Evolutionary conservation across 768 basidiomycete genomes (phyloP), one percentile per base, ranked within the genome.

Genomic region (Floccularia luteovirens): DNA sequence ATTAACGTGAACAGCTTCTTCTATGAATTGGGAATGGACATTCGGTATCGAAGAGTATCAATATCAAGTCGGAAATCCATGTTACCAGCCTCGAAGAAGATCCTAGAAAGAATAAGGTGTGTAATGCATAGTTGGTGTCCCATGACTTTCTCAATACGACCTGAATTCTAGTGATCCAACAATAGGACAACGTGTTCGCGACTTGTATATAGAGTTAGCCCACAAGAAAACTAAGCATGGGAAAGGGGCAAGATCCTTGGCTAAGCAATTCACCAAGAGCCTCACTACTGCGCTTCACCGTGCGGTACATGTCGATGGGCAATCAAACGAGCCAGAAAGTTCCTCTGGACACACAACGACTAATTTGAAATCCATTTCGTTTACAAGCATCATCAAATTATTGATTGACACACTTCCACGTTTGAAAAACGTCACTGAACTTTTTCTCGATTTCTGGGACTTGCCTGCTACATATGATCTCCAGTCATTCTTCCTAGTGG

Each of bases 401-500:
- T 47, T 68, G 11, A 53, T 56, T 31, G 44, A 41, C 5, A 46
- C 58, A 14, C 49, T 67, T 16, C 63, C 64, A 16, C 43, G 45
- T 11, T 50, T 72, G 43, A 44, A 45, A 5, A 60, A 59, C 34
- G 45, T 68, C 41, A 49, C 48, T 14, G 47, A 56, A 1, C 61
- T 71, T 24, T 55, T 57, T n/a, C 53, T 70, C n/a, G 61, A 64
- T 36, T 59, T 62, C 3, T 68, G 64, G 66, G 60, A 67, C 36
- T 39, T 60, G 12, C 55, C 58, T 13, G 48, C 54, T 3, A 46
- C 45, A 3, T 51, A 61, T 39, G 50, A 64, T 36, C 42, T 66
- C 11, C 43, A 53, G 12, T 37, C 49, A 1, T 59, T 70, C 27
- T 62, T 66, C 43, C 41, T 53, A 2, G 45, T 57, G 12, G 67